Evolutionary conservation across 176 grass and related monocot species (phyloP), one percentile per base, ranked within the genome.

Genomic region (Carex pumila): DNA sequence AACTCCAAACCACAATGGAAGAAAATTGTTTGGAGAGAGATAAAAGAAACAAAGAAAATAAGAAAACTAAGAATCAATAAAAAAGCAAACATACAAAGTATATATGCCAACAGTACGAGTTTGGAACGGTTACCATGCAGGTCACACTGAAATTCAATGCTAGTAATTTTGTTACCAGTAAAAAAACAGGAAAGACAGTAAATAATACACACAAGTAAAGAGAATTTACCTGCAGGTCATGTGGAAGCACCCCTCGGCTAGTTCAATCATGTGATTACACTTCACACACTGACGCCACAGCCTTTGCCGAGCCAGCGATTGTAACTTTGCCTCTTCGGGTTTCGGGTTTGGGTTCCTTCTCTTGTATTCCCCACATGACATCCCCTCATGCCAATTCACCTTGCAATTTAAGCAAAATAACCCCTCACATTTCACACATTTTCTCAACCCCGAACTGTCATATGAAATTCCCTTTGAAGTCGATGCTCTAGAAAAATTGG

Each of bases 201-300:
- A 25, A 76, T 58, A 84, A 50, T 83, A 5, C 58, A 65, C 49
- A 75, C 32, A 56, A 41, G 12, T 19, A 54, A 85, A 76, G 21
- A 81, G 12, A 84, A 89, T 83, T 81, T 89, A 93, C 94, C 82
- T 65, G 64, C 90, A 97, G 39, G 85, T 97, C 85, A 97, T 92
- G 84, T 97, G 88, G 56, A 88, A 92, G 84, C 92, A 94, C 61
- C 87, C 90, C 39, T 90, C 85, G 34, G 87, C 65, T 3, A 90
- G 85, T 80, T 94, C 92, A 75, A 97, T 97, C 92, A 97, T 97
- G 81, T 94, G 90, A 45, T 84, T 90, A 89, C 94, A 97, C 81
- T 82, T 92, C 15, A 89, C 64, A 30, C 92, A 97, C 61, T 89
- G 92, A 60, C 85, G 84, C 90, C 94, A 97, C 64, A 92, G 37